phyloP scores from a whole-genome alignment of 768 basidiomycete genomes.

The Glaciozyma antarctica region DNA sequence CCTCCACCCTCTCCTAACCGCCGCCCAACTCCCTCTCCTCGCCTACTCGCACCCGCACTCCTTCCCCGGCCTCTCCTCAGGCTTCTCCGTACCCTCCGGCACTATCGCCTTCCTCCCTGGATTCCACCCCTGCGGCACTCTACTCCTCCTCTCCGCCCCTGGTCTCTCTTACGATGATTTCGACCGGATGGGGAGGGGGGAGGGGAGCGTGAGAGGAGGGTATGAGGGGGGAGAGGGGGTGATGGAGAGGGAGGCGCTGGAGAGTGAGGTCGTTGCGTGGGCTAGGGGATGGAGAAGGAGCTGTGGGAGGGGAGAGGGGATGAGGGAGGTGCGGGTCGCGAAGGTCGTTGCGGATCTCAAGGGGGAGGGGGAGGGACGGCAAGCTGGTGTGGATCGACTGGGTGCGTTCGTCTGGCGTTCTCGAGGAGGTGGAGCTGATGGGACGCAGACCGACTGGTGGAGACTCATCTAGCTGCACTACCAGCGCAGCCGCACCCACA shows the following conservation, averaged over 20 bases:
- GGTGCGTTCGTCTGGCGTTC: not conserved
- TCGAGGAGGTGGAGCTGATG: not conserved
- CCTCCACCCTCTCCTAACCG: no score
- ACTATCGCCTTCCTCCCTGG: no score
- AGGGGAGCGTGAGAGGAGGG: not conserved
- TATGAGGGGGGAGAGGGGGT: not conserved
- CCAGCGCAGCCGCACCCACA: conserved; percentile 12
- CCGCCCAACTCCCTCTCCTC: no score
- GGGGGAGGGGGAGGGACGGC: not conserved
- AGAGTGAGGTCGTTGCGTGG: not conserved
- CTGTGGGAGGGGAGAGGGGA: conserved; percentile 15
- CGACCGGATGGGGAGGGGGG: no score
- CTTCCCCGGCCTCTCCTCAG: no score
- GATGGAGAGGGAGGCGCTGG: not conserved
- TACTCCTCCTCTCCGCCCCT: no score
- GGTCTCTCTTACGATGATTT: no score
- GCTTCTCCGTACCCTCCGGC: no score
- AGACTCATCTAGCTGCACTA: conserved; percentile 1
- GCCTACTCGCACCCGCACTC: no score
- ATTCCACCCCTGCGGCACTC: no score
- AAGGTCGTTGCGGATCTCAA: not conserved
- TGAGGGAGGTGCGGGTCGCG: conserved; percentile 17
- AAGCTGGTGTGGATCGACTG: not conserved
- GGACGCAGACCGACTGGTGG: conserved; percentile 3
- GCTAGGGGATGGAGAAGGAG: conserved; percentile 10